These are phyloP conservation scores for Lactuca saligna DNA, from an alignment of 129 eudicot species.

Conservation along the genomic window DNA sequence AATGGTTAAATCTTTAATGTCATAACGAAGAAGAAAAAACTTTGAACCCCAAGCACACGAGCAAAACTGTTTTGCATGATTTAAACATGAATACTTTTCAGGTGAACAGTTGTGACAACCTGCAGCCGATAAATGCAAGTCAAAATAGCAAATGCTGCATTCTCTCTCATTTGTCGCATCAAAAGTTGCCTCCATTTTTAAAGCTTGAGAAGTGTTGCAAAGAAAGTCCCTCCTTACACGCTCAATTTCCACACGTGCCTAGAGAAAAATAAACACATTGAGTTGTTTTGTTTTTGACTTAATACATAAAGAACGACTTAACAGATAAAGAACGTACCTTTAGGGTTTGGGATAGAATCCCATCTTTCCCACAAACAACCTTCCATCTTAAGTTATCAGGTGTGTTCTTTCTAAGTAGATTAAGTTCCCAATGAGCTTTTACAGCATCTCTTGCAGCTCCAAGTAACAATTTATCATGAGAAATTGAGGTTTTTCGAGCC, in stretches of 20 bases:
- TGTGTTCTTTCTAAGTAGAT: conserved; percentile 66
- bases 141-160: conserved; percentile 84
- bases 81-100: conserved; percentile 85
- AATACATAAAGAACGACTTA: neutral
- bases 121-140: conserved; percentile 90
- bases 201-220: conserved; percentile 66
- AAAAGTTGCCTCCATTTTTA: conserved; percentile 88
- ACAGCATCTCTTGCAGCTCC: conserved; percentile 99
- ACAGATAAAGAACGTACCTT: conserved; percentile 42
- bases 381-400: conserved; percentile 80
- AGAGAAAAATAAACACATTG: conserved; percentile 1
- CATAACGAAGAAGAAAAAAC: conserved; percentile 88
- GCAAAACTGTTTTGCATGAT: conserved; percentile 91
- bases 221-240: conserved; percentile 83
- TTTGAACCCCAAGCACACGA: conserved; percentile 82
- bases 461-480: conserved; percentile 91
- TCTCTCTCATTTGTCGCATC: conserved; percentile 92
- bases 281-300: neutral
- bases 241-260: conserved; percentile 92
- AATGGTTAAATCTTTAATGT: conserved; percentile 70
- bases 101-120: conserved; percentile 96
- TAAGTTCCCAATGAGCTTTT: conserved; percentile 93
- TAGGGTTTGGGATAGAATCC: conserved; percentile 75
- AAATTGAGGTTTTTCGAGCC: conserved; percentile 80
- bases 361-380: conserved; percentile 92